phyloP scores from a whole-genome alignment of 2,329 filamentous ascomycete genomes.

The Colletotrichum tabaci region DNA sequence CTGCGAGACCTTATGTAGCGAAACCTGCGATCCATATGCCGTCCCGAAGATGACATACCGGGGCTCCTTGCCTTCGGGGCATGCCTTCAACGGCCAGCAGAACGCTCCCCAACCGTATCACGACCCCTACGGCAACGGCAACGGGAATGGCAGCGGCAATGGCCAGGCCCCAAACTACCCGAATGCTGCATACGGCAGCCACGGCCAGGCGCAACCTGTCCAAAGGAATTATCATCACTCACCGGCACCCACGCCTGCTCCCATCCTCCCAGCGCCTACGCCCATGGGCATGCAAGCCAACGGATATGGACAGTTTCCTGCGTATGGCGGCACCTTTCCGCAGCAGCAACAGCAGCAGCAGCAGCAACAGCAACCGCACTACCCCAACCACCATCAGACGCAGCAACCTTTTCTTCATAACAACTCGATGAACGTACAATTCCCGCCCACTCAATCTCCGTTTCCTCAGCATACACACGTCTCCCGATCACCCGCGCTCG shows the following conservation, averaged over 20 bases:
- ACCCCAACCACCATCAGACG: conserved; percentile 28
- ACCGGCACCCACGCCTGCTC: conserved; percentile 46
- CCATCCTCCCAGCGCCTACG: conserved; percentile 46
- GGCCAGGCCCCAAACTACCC: conserved; percentile 42
- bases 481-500: conserved; percentile 31
- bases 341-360: conserved; percentile 46
- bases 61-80: conserved; percentile 58
- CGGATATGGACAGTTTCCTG: conserved; percentile 41
- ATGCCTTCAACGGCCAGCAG: conserved; percentile 57
- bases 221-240: conserved; percentile 49
- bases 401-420: conserved; percentile 29
- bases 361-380: conserved; percentile 40
- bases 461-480: conserved; percentile 29
- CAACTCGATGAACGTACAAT: conserved; percentile 31
- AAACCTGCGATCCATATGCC: conserved; percentile 42
- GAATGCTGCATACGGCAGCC: conserved; percentile 42
- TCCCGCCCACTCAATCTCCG: conserved; percentile 32
- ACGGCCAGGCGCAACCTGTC: conserved; percentile 47
- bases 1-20: conserved; percentile 32
- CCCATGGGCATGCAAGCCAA: conserved; percentile 43
- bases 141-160: conserved; percentile 41
- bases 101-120: conserved; percentile 41
- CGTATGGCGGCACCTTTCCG: conserved; percentile 46
- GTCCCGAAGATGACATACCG: conserved; percentile 53
- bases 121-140: conserved; percentile 32